phyloP scores from a whole-genome alignment of 1,284 basidiomycete species.

The Vanrija sp. region DNA sequence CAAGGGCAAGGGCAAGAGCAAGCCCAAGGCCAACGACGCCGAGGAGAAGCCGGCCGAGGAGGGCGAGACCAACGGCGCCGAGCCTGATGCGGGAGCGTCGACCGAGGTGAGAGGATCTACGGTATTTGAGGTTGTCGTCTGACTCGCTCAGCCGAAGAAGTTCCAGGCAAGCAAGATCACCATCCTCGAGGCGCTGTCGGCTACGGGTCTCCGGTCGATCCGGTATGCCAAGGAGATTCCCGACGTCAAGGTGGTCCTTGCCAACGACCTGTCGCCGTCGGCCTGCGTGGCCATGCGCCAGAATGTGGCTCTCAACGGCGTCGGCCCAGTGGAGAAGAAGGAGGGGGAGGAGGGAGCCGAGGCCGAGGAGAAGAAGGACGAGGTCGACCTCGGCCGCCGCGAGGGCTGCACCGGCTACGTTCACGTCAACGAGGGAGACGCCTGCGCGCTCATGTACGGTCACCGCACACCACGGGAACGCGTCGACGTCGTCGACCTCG shows the following conservation, averaged over 20 bases:
- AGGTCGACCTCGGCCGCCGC: slow-evolving; percentile 33
- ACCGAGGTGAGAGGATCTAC: slow-evolving; percentile 10
- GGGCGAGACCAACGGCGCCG: slow-evolving; percentile 35
- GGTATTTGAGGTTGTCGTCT: neutral
- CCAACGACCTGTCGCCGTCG: slow-evolving; percentile 83
- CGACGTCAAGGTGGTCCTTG: slow-evolving; percentile 82
- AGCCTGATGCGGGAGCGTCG: slow-evolving; percentile 22
- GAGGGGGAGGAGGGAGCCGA: neutral
- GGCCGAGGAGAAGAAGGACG: slow-evolving; percentile 11
- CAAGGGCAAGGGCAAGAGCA: slow-evolving; percentile 22
- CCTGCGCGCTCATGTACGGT: slow-evolving; percentile 87
- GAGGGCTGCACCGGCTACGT: slow-evolving; percentile 58
- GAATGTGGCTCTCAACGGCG: slow-evolving; percentile 84
- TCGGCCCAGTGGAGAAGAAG: slow-evolving; percentile 50
- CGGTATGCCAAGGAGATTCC: slow-evolving; percentile 98
- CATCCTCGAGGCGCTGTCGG: slow-evolving; percentile 90
- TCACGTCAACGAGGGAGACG: slow-evolving; percentile 81
- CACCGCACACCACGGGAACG: slow-evolving; percentile 68
- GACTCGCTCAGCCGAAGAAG: slow-evolving; percentile 10
- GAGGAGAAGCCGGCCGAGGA: slow-evolving; percentile 19
- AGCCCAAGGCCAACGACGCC: slow-evolving; percentile 10
- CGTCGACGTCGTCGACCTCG: slow-evolving; percentile 92
- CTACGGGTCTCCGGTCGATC: slow-evolving; percentile 91
- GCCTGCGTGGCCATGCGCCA: slow-evolving; percentile 82
- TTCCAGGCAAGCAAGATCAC: slow-evolving; percentile 66